Conservation (phyloP, 495 filamentous ascomycete species). For the Parathielavia appendiculata region DNA sequence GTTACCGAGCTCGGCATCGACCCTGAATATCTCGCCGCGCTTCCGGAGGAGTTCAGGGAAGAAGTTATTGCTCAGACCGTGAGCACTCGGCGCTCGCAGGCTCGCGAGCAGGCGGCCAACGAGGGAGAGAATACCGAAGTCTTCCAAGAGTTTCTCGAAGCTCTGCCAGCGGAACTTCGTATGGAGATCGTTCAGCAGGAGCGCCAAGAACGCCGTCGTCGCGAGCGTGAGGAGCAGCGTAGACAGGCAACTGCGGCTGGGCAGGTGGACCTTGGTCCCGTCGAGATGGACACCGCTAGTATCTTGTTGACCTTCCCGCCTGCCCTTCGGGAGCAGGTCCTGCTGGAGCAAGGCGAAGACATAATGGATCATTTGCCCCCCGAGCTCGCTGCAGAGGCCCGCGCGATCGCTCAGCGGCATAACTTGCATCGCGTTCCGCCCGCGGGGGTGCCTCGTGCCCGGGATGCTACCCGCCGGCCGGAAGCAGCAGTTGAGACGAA, state of each 20-base stretch:
- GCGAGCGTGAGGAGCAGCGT: constrained; percentile 71
- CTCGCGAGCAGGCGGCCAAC: constrained; percentile 56
- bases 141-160: constrained; percentile 89
- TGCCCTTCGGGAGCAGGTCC: constrained; percentile 72
- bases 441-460: constrained; percentile 21
- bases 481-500: constrained; percentile 46
- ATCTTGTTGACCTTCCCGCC: constrained; percentile 90
- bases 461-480: constrained; percentile 29
- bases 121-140: constrained; percentile 84
- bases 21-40: constrained; percentile 82
- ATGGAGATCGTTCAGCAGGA: constrained; percentile 87
- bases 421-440: constrained; percentile 21
- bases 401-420: constrained; percentile 46
- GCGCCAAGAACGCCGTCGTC: constrained; percentile 77
- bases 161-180: constrained; percentile 83
- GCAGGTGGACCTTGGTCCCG: constrained; percentile 48
- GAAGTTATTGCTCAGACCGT: constrained; percentile 89
- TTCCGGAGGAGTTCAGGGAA: constrained; percentile 91
- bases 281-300: constrained; percentile 89
- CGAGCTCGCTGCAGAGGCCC: constrained; percentile 79
- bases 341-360: constrained; percentile 89
- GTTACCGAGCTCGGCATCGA: constrained; percentile 94
- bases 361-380: constrained; percentile 78
- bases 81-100: constrained; percentile 73
- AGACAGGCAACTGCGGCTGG: constrained; percentile 49